Base-by-base conservation (phyloP, 2,329 filamentous ascomycete genomes). In the Penicillium sp. region DNA sequence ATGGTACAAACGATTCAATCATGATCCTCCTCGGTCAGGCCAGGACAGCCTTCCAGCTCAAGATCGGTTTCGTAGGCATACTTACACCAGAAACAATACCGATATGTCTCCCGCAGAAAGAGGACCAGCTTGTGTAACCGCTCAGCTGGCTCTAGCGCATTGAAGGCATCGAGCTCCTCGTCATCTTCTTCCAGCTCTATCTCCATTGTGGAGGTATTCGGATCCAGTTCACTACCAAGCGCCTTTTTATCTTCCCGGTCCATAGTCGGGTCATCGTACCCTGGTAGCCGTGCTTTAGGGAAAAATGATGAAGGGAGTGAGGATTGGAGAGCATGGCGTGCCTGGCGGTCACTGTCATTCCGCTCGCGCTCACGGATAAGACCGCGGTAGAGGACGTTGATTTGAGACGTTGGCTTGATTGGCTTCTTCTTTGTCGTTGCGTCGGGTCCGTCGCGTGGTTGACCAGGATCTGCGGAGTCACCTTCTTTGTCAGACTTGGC, bases 1-100 rank as follows among this genome's bases (percentile, higher is more conserved):
- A 35, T 49, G 10, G 6, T 57, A 47, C 49, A 57, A 54, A 43
- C 38, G 40, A 10, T 9, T 50, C 71, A 87, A 64, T 85, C 85
- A 69, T 87, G 85, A 66, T 97, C 92, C 68, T 96, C 92, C 74
- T 97, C 94, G 0, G 86, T 89, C 35, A 87, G 54, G 1, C 94
- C 94, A 0, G 94, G 93, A 79, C 94, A 99, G 0, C 90, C 92
- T 13, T 94, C 90, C 88, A 97, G 87, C 67, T 91, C 86, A 0
- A 66, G 63, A 18, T 64, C 63, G 1, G 71, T 70, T 32, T 86
- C 83, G 71, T 97, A 99, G 50, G 79, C 79, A 73, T 83, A 89
- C 72, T 97, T 97, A 76, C 94, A 99, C 89, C 92, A 99, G 71
- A 97, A 96, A 76, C 94, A 99, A 71, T 99, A 99, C 43, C 81